phyloP scores from a whole-genome alignment of 176 grass and related monocot genomes.

The Oryza glumipatula region DNA sequence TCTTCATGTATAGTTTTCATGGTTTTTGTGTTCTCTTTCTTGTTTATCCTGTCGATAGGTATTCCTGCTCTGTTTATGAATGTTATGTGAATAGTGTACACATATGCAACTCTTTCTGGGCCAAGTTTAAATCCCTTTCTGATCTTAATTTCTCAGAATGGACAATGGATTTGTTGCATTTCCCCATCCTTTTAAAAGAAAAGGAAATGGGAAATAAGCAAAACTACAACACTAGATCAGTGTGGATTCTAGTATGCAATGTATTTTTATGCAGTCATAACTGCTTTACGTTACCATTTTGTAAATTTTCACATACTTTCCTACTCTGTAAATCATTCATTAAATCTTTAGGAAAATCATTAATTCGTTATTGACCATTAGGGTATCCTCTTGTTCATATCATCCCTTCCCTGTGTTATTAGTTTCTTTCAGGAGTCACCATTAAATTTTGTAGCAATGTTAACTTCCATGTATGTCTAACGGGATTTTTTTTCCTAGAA shows the following conservation, averaged over 20 bases:
- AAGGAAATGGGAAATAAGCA: not conserved
- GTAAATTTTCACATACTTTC: constrained; percentile 22
- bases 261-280: not conserved
- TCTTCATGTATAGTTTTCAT: not conserved
- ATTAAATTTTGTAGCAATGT: not conserved
- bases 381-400: not conserved
- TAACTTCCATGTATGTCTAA: not conserved
- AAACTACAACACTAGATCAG: not conserved
- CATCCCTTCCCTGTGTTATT: not conserved
- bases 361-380: not conserved
- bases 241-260: not conserved
- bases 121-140: not conserved
- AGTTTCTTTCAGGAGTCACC: not conserved
- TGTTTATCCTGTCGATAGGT: not conserved
- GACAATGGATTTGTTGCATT: not conserved
- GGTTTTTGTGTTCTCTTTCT: constrained; percentile 23
- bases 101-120: not conserved
- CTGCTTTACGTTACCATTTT: constrained; percentile 13
- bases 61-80: not conserved
- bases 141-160: not conserved
- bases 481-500: not conserved
- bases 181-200: not conserved
- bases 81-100: not conserved
- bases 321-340: not conserved
- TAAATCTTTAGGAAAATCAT: not conserved